Evolutionary conservation across 768 basidiomycete species (phyloP).

Genomic region (Termitomyces sp.): DNA sequence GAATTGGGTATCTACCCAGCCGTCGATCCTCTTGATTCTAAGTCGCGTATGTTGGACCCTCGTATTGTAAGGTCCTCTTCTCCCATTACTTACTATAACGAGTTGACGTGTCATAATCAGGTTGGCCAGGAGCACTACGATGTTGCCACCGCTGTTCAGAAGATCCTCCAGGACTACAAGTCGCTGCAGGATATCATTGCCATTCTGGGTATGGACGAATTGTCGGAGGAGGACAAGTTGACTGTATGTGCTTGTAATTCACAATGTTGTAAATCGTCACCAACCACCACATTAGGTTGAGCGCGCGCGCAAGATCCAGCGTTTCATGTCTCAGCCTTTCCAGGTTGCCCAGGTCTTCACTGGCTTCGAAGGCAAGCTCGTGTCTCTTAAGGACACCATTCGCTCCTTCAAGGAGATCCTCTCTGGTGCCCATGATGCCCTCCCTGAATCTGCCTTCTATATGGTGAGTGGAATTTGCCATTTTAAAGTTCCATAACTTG

Average conservation of each 20-base stretch:
- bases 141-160: conserved; percentile 93
- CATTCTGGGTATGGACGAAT: conserved; percentile 99
- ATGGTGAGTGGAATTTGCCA: conserved; percentile 47
- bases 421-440: conserved; percentile 76
- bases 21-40: conserved; percentile 98
- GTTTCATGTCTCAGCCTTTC: conserved; percentile 99
- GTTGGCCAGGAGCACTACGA: conserved; percentile 93
- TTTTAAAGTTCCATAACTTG: neutral
- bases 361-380: conserved; percentile 97
- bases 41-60: conserved; percentile 99
- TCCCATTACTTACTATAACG: neutral
- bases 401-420: conserved; percentile 99
- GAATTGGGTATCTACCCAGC: conserved; percentile 99
- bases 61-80: conserved; percentile 72
- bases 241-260: conserved; percentile 53
- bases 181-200: conserved; percentile 99
- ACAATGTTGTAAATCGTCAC: neutral
- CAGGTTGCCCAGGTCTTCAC: conserved; percentile 99
- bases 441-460: conserved; percentile 98
- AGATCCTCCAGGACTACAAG: conserved; percentile 97
- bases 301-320: conserved; percentile 96
- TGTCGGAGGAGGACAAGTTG: conserved; percentile 99
- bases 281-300: conserved; percentile 57
- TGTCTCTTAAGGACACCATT: conserved; percentile 92
- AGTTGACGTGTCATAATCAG: conserved; percentile 23